phyloP scores from a whole-genome alignment of 495 filamentous ascomycete species.

The Aspergillus hancockii region DNA sequence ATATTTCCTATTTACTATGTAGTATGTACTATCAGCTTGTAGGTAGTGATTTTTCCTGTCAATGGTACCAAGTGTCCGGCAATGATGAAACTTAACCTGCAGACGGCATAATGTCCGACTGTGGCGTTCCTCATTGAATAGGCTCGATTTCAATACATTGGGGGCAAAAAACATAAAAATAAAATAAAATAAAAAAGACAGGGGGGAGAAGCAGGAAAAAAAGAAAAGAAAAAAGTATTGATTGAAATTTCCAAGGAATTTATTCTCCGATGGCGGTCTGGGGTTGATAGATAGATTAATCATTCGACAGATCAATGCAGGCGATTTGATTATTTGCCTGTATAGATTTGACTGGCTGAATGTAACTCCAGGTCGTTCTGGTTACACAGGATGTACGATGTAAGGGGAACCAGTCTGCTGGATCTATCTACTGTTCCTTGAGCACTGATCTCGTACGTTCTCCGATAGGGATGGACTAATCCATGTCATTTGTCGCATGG shows the following conservation, averaged over 20 bases:
- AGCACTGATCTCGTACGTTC: neutral
- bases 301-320: slow-evolving; percentile 19
- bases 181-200: neutral
- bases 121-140: neutral
- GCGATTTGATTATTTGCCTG: neutral
- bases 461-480: too few relatives aligned
- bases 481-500: neutral
- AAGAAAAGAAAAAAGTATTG: neutral
- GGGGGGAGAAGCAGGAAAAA: too few relatives aligned
- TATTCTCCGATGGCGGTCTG: slow-evolving; percentile 16
- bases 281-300: slow-evolving; percentile 20
- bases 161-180: neutral
- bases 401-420: slow-evolving; percentile 10
- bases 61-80: neutral
- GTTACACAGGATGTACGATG: neutral
- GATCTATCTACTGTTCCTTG: neutral
- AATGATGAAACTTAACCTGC: neutral
- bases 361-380: neutral
- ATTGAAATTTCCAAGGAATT: neutral
- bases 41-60: neutral
- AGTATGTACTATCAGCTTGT: neutral
- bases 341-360: neutral
- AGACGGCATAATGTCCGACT: neutral
- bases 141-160: neutral
- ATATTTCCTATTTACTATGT: too few relatives aligned